Evolutionary conservation across 2,329 filamentous ascomycete genomes (phyloP).

Genomic region (Harringtonia aguacate): DNA sequence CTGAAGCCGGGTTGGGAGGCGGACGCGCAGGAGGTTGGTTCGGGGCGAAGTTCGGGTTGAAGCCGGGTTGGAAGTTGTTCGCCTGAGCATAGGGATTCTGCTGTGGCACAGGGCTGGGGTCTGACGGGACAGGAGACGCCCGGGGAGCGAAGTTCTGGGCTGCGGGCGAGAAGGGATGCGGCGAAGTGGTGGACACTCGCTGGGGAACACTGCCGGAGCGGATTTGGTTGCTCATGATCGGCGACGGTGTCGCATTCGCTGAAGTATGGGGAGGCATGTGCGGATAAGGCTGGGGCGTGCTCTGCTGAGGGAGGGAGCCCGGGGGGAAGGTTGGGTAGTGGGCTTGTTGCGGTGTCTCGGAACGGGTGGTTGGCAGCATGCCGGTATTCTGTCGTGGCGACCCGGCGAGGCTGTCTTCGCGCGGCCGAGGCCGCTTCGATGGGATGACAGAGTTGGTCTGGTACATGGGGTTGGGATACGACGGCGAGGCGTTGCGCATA

Average conservation of each 20-base stretch:
- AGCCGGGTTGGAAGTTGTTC: slow-evolving; percentile 43
- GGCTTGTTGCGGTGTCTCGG: slow-evolving; percentile 80
- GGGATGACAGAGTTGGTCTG: slow-evolving; percentile 80
- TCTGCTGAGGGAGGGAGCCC: slow-evolving; percentile 49
- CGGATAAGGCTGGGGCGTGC: slow-evolving; percentile 60
- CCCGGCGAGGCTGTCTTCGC: slow-evolving; percentile 74
- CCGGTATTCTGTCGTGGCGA: slow-evolving; percentile 68
- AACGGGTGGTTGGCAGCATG: slow-evolving; percentile 72
- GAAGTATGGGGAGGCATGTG: slow-evolving; percentile 76
- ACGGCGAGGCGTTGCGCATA: slow-evolving; percentile 73
- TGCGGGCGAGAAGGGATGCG: slow-evolving; percentile 78
- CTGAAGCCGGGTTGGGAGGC: slow-evolving; percentile 42
- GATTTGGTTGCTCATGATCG: slow-evolving; percentile 77
- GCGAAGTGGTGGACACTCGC: slow-evolving; percentile 82
- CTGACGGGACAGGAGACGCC: slow-evolving; percentile 65
- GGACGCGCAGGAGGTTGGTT: slow-evolving; percentile 45
- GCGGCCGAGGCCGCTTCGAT: slow-evolving; percentile 73
- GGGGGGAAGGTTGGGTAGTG: slow-evolving; percentile 61
- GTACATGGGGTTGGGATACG: slow-evolving; percentile 68
- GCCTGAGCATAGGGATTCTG: slow-evolving; percentile 58
- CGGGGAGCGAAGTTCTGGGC: slow-evolving; percentile 61
- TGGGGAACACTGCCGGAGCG: slow-evolving; percentile 62
- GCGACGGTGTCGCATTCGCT: slow-evolving; percentile 79
- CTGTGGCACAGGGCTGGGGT: slow-evolving; percentile 65
- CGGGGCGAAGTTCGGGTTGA: slow-evolving; percentile 47